Evolutionary conservation across 495 filamentous ascomycete genomes (phyloP).

Genomic region (Penicillium verhagenii): DNA sequence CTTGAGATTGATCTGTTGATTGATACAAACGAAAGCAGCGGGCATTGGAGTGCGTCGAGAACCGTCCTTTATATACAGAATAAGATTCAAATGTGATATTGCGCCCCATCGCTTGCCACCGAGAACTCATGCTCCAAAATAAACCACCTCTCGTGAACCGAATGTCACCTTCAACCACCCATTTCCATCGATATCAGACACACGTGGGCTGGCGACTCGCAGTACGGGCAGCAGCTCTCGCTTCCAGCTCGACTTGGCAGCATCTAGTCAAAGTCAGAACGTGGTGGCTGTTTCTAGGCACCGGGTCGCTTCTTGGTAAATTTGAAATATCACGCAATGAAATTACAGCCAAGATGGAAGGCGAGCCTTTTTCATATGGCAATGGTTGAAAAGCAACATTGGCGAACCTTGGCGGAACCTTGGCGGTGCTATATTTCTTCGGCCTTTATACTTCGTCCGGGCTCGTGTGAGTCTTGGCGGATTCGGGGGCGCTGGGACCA

Average conservation of each 20-base stretch:
- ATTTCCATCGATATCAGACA: constrained; percentile 3
- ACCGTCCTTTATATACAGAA: constrained; percentile 2
- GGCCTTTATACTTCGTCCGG: background rate
- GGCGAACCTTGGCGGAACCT: constrained; percentile 21
- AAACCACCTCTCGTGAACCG: background rate
- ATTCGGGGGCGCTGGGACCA: constrained; percentile 10
- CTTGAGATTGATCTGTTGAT: constrained; percentile 1
- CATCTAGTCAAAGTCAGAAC: constrained; percentile 12
- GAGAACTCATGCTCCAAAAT: background rate
- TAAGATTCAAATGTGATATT: background rate
- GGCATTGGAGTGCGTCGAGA: background rate
- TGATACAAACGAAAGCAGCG: constrained; percentile 2
- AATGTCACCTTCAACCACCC: background rate
- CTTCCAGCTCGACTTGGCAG: constrained; percentile 17
- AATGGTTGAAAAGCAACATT: constrained; percentile 11
- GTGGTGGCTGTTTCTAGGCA: constrained; percentile 11
- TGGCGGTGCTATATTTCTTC: constrained; percentile 18
- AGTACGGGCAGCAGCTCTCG: constrained; percentile 3
- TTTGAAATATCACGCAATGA: constrained; percentile 15
- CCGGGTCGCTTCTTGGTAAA: background rate
- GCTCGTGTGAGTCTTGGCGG: constrained; percentile 10
- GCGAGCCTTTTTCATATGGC: background rate
- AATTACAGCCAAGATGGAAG: constrained; percentile 3
- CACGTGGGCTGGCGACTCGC: constrained; percentile 22
- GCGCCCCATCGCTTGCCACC: background rate